phyloP scores from a whole-genome alignment of 179 eudicot genomes.

The Carnegiea gigantea region DNA sequence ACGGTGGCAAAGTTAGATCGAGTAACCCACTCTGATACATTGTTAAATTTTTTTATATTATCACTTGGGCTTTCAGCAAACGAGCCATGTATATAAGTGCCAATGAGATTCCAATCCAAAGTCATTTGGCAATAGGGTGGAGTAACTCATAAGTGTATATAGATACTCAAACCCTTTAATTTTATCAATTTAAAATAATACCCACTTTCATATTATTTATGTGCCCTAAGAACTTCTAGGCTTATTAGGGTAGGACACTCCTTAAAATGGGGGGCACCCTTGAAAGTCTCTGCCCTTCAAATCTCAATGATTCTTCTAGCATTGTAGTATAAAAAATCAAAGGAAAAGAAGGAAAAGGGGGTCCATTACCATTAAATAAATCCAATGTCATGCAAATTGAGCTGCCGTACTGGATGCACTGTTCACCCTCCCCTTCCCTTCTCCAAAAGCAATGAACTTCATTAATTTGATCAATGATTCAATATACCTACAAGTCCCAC shows the following conservation, averaged over 20 bases:
- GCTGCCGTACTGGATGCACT: background rate
- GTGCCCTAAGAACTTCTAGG: conserved; percentile 10
- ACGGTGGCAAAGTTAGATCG: no score
- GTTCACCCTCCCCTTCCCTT: background rate
- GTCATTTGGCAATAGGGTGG: no score
- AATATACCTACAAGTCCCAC: background rate
- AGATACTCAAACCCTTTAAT: no score
- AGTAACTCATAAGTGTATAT: no score
- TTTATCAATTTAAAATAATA: no score
- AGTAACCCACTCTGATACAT: no score
- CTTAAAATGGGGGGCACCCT: conserved; percentile 24
- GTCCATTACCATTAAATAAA: conserved; percentile 22
- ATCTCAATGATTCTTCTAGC: conserved; percentile 19
- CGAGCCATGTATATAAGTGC: no score
- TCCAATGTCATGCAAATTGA: conserved; percentile 13
- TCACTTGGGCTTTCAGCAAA: no score
- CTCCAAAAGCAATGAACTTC: conserved; percentile 3
- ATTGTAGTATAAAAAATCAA: background rate
- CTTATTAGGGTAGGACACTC: conserved; percentile 22
- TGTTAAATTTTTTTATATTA: no score
- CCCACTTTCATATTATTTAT: background rate
- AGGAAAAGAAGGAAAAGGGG: background rate
- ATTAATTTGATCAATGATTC: background rate
- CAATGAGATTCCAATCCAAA: no score
- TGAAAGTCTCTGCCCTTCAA: conserved; percentile 10